A percentile compares a stretch with the other conserved stretches of the same genome.
phyloP scores from a whole-genome alignment of 805 yeast species.

The Candida broadrunensis region DNA sequence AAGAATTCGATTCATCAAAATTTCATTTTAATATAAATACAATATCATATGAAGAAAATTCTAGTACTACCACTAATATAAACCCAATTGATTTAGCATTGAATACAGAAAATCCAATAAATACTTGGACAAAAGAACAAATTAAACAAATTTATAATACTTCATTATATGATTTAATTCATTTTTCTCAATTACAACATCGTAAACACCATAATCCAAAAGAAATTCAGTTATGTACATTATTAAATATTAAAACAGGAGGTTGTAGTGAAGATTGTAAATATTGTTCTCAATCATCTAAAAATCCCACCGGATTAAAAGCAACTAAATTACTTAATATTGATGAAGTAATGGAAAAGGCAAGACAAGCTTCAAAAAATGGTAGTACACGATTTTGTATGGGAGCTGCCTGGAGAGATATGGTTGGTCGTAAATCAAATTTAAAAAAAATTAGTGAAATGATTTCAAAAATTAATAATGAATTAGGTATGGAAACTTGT shows the following conservation, averaged over 20 bases:
- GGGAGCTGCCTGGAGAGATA: conserved; percentile 89
- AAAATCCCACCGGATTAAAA: conserved; percentile 67
- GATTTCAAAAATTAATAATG: conserved; percentile 58
- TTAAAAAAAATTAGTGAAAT: conserved; percentile 59
- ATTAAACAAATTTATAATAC: conserved; percentile 59
- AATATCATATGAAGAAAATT: not conserved
- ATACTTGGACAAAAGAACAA: conserved; percentile 60
- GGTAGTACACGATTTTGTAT: conserved; percentile 79
- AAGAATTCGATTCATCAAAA: not conserved
- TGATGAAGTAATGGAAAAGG: conserved; percentile 63
- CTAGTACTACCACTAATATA: not conserved
- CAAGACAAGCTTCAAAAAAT: conserved; percentile 60
- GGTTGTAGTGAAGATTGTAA: conserved; percentile 83
- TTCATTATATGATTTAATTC: conserved; percentile 62
- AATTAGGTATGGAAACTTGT: conserved; percentile 70
- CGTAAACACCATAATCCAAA: conserved; percentile 63
- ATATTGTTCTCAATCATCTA: conserved; percentile 74
- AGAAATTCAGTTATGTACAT: conserved; percentile 72
- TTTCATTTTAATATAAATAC: not conserved
- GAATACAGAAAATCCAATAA: conserved; percentile 14
- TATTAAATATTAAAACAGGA: conserved; percentile 73
- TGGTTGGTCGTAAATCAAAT: conserved; percentile 73
- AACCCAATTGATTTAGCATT: conserved; percentile 14
- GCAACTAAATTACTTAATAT: conserved; percentile 62
- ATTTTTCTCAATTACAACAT: conserved; percentile 61